A percentile compares a stretch with the other conserved stretches of the same genome.
Conservation (phyloP, 441 rosid genomes). For the Erodium texanum region DNA sequence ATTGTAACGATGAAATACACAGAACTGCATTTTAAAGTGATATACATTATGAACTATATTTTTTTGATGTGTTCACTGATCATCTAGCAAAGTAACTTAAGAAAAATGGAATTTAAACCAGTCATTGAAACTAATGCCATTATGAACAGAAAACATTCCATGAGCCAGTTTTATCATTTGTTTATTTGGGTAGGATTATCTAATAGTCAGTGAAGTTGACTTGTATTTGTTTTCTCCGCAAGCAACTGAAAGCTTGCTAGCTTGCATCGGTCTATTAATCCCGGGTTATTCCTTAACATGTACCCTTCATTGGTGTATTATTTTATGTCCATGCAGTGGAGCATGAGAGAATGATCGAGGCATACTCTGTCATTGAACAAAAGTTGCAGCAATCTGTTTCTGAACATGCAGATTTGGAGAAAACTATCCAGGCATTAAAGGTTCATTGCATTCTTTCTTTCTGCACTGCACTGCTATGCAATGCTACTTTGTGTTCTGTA, state of each 20-base stretch:
- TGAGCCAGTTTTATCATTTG: not conserved
- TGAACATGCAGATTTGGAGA: conserved; percentile 71
- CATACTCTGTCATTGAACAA: conserved; percentile 65
- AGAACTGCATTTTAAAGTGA: not conserved
- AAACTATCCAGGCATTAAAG: conserved; percentile 63
- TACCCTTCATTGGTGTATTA: conserved; percentile 12
- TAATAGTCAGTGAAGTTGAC: too few relatives aligned
- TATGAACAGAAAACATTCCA: not conserved
- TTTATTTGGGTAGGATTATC: not conserved
- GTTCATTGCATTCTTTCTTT: conserved; percentile 22
- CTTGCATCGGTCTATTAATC: not conserved
- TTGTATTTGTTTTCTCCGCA: too few relatives aligned
- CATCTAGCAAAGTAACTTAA: not conserved
- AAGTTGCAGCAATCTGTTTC: conserved; percentile 66
- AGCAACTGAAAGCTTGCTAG: too few relatives aligned
- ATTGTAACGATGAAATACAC: not conserved
- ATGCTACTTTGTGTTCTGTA: conserved; percentile 8
- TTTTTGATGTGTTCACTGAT: not conserved
- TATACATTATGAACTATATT: not conserved
- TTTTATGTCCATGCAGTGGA: conserved; percentile 52
- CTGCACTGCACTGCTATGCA: not conserved
- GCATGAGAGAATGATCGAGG: conserved; percentile 80
- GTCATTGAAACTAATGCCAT: not conserved
- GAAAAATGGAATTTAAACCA: not conserved
- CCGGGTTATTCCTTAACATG: not conserved